These are phyloP conservation scores for Astragalus glycyphyllos DNA, from an alignment of 306 rosid genomes.

Conservation along the genomic window DNA sequence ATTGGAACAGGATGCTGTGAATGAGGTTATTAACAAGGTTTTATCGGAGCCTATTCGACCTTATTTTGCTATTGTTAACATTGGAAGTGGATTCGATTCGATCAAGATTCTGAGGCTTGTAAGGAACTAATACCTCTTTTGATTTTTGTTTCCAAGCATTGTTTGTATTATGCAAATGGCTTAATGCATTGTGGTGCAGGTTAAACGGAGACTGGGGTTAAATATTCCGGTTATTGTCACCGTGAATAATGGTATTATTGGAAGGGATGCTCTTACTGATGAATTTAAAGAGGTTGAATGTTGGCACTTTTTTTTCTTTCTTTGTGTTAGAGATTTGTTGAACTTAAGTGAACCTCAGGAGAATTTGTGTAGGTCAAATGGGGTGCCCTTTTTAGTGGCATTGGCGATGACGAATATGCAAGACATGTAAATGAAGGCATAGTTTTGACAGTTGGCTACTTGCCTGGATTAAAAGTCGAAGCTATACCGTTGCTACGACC, in stretches of 20 bases:
- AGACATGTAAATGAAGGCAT: slow-evolving; percentile 58
- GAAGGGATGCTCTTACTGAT: slow-evolving; percentile 63
- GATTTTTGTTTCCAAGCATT: neutral
- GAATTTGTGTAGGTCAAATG: slow-evolving; percentile 57
- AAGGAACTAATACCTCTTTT: slow-evolving; percentile 24
- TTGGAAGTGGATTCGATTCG: slow-evolving; percentile 58
- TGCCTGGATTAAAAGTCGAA: slow-evolving; percentile 78
- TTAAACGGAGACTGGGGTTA: slow-evolving; percentile 53
- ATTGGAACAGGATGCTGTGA: slow-evolving; percentile 61
- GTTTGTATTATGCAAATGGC: slow-evolving; percentile 29
- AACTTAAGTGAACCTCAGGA: slow-evolving; percentile 17
- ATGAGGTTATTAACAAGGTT: slow-evolving; percentile 65
- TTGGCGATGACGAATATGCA: slow-evolving; percentile 36
- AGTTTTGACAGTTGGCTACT: slow-evolving; percentile 66
- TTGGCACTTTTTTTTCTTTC: slow-evolving; percentile 20
- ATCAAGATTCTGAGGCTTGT: slow-evolving; percentile 52
- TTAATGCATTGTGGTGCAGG: slow-evolving; percentile 45
- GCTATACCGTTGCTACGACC: slow-evolving; percentile 58
- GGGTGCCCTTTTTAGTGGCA: slow-evolving; percentile 51
- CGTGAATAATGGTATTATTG: slow-evolving; percentile 61
- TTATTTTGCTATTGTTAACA: slow-evolving; percentile 60
- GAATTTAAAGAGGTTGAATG: slow-evolving; percentile 70
- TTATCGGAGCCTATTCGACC: slow-evolving; percentile 80
- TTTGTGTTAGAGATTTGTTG: slow-evolving; percentile 22
- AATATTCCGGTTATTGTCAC: slow-evolving; percentile 59